phyloP scores from a whole-genome alignment of 768 basidiomycete species.

The Rhodocollybia butyracea region DNA sequence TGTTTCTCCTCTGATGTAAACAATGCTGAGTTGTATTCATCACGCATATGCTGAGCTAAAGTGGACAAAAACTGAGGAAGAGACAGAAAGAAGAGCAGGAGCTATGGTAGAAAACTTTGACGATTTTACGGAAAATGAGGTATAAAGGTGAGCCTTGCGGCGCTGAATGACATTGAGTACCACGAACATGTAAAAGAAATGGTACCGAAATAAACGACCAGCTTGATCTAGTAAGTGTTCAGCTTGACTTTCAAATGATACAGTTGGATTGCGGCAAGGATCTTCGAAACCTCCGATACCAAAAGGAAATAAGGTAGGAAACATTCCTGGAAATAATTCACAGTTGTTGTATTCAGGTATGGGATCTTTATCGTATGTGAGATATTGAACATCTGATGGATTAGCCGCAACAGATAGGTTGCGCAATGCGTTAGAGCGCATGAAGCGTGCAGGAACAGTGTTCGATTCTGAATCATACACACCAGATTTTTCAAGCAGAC shows the following conservation, averaged over 20 bases:
- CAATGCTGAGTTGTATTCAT: neutral
- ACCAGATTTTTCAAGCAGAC: too few species aligned
- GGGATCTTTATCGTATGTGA: conserved; percentile 10
- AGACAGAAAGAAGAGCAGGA: neutral
- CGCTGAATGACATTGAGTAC: conserved; percentile 13
- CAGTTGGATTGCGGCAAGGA: neutral
- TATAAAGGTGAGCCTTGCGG: conserved; percentile 5
- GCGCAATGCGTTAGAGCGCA: too few species aligned
- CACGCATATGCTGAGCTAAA: neutral
- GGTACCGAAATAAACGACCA: conserved; percentile 12
- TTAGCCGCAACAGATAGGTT: too few species aligned
- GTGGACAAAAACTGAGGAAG: neutral
- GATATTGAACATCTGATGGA: too few species aligned
- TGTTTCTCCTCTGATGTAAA: conserved; percentile 12
- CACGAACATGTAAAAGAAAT: conserved; percentile 12
- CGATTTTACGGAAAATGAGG: neutral
- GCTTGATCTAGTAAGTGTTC: conserved; percentile 3
- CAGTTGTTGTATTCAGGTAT: neutral
- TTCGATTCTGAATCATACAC: too few species aligned
- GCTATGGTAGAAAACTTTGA: neutral
- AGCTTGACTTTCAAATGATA: conserved; percentile 1
- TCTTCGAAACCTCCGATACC: conserved; percentile 10
- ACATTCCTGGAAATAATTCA: neutral
- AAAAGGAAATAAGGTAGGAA: neutral
- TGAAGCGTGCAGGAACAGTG: too few species aligned